Base-by-base conservation (phyloP, 2,329 filamentous ascomycete species). In the Penicillium griseofulvum region DNA sequence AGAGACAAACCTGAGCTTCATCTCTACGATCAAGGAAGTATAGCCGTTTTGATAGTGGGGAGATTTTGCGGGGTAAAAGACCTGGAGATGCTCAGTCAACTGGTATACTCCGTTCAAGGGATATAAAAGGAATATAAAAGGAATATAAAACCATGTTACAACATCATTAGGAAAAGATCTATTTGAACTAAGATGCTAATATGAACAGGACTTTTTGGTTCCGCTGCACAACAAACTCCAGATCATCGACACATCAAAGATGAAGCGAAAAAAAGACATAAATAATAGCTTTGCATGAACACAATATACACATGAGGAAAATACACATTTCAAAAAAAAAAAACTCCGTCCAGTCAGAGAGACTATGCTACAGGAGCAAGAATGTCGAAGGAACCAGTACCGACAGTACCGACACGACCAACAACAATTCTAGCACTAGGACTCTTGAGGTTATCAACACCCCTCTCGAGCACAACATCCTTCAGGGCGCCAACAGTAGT, bases 401-500 rank as follows among this genome's bases (percentile, higher is more conserved):
- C 94, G 56, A 95, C 85, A 63, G 84, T 88, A 46, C 90, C 88
- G 57, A 94, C 80, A 68, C 86, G 84, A 16, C 95, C 94, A 70
- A 94, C 87, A 46, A 97, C 92, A 67, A 99, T 89, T 56, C 93
- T 84, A 59, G 90, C 87, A 73, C 89, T 94, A 0, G 95, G 94
- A 57, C 88, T 91, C 56, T 83, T 85, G 57, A 99, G 78, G 67
- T 94, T 89, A 73, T 99, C 94, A 81, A 86, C 90, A 73, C 97
- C 94, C 47, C 90, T 87, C 68, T 96, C 91, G 55, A 95, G 79
- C 26, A 97, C 88, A 1, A 94, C 92, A 70, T 97, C 94, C 73
- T 89, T 92, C 68, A 99, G 81, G 80, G 97, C 97, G 0, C 89
- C 87, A 37, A 97, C 83, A 2, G 94, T 99, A 4, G 94, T 99